Conservation (phyloP, 2,329 filamentous ascomycete species). For the Paecilomyces formosus region DNA sequence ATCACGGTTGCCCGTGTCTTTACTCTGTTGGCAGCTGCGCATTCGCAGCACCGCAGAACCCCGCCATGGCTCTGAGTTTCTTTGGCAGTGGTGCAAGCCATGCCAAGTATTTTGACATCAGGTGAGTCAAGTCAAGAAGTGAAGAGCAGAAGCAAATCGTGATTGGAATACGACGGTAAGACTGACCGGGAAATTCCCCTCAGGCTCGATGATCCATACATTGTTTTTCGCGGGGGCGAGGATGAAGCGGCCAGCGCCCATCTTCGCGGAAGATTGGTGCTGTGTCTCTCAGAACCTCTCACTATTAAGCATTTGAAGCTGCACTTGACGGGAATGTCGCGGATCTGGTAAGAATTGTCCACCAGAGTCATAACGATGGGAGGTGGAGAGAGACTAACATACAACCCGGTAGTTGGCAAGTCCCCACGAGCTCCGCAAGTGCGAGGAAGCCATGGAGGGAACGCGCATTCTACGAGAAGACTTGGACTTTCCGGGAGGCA, state of each 20-base stretch:
- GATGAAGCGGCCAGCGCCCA: slow-evolving; percentile 69
- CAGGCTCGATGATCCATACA: slow-evolving; percentile 70
- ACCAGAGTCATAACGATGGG: no score
- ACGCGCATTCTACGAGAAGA: slow-evolving; percentile 56
- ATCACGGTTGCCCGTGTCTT: neutral
- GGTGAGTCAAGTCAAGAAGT: slow-evolving; percentile 20
- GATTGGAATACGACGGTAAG: neutral
- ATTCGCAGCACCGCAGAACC: neutral
- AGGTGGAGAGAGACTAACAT: neutral
- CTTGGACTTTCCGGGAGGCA: slow-evolving; percentile 60
- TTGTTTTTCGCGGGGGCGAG: slow-evolving; percentile 68
- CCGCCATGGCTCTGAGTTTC: slow-evolving; percentile 40
- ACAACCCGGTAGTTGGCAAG: slow-evolving; percentile 21
- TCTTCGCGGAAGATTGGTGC: slow-evolving; percentile 64
- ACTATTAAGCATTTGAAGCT: slow-evolving; percentile 67
- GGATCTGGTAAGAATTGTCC: slow-evolving; percentile 53
- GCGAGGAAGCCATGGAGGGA: slow-evolving; percentile 34
- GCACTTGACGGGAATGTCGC: slow-evolving; percentile 62
- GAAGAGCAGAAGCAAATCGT: neutral
- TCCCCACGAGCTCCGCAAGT: slow-evolving; percentile 30
- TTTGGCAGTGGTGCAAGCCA: slow-evolving; percentile 36
- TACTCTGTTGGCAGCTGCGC: neutral
- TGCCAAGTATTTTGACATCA: slow-evolving; percentile 44
- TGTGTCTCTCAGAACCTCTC: slow-evolving; percentile 63
- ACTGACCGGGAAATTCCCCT: slow-evolving; percentile 10